phyloP scores from a whole-genome alignment of 768 basidiomycete species.

The Phanerochaete sordida region DNA sequence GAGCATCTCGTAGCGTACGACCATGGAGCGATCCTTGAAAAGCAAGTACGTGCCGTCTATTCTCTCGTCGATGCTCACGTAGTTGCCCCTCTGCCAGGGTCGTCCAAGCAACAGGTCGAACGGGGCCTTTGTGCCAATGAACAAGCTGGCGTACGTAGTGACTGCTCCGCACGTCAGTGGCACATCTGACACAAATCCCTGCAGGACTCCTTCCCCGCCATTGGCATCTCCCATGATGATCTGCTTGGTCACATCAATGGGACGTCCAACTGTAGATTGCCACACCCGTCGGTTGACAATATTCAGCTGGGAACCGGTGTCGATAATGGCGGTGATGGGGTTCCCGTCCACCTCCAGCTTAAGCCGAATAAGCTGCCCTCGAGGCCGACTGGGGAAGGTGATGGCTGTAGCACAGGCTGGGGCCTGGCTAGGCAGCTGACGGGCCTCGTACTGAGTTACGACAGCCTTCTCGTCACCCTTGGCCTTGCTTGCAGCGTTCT shows the following conservation, averaged over 20 bases:
- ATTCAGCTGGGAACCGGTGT: background rate
- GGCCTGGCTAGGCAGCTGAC: too few species aligned
- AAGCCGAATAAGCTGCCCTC: background rate
- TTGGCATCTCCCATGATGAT: conserved; percentile 25
- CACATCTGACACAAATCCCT: conserved; percentile 22
- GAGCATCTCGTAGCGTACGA: background rate
- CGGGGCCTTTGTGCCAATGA: conserved; percentile 16
- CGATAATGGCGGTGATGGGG: background rate
- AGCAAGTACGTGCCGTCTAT: conserved; percentile 16
- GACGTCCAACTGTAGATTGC: background rate
- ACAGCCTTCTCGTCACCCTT: background rate
- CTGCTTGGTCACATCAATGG: background rate
- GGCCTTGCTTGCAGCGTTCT: background rate
- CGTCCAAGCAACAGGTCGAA: conserved; percentile 21
- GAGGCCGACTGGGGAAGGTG: background rate
- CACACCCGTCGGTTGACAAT: background rate
- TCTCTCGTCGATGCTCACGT: conserved; percentile 19
- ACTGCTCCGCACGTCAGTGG: conserved; percentile 21
- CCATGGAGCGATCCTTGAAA: background rate
- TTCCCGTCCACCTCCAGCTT: background rate
- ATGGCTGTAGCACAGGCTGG: too few species aligned
- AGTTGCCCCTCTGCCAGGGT: conserved; percentile 22
- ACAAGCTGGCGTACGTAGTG: conserved; percentile 18
- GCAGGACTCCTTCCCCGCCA: conserved; percentile 20
- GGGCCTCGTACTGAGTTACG: too few species aligned